These are phyloP conservation scores for Phylloboletellus chloephorus DNA, from an alignment of 1,284 basidiomycete species.

Conservation along the genomic window DNA sequence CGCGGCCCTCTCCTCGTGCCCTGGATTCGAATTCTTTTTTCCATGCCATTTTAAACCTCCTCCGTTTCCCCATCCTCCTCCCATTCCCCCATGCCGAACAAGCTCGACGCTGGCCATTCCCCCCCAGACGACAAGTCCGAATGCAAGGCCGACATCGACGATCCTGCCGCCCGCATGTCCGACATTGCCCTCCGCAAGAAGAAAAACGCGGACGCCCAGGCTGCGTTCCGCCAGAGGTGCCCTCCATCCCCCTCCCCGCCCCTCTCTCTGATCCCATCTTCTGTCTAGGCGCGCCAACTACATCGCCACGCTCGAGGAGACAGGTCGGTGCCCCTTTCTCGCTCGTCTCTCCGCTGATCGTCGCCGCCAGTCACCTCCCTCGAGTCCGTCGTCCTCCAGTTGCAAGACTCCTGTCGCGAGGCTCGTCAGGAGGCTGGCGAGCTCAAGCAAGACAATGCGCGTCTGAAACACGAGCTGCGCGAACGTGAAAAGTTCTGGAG, in stretches of 20 bases:
- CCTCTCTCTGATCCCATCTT: conserved; percentile 35
- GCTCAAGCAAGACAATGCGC: conserved; percentile 58
- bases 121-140: conserved; percentile 31
- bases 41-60: conserved; percentile 47
- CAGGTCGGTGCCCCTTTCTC: conserved; percentile 47
- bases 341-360: conserved; percentile 16
- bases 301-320: conserved; percentile 82
- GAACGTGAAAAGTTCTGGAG: conserved; percentile 70
- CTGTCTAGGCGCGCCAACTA: conserved; percentile 70
- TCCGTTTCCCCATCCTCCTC: conserved; percentile 21
- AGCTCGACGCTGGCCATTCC: conserved; percentile 34
- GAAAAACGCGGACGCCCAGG: conserved; percentile 75
- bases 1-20: conserved; percentile 58
- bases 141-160: conserved; percentile 40
- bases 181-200: conserved; percentile 74
- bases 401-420: conserved; percentile 74
- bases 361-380: conserved; percentile 56
- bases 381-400: conserved; percentile 72
- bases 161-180: conserved; percentile 34
- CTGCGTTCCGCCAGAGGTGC: conserved; percentile 43
- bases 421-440: conserved; percentile 53
- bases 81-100: conserved; percentile 42
- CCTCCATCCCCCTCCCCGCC: conserved; percentile 3
- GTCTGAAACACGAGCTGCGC: conserved; percentile 55
- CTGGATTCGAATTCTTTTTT: conserved; percentile 58